Conservation (phyloP, 345 rosid genomes). For the Euclidium syriacum region DNA sequence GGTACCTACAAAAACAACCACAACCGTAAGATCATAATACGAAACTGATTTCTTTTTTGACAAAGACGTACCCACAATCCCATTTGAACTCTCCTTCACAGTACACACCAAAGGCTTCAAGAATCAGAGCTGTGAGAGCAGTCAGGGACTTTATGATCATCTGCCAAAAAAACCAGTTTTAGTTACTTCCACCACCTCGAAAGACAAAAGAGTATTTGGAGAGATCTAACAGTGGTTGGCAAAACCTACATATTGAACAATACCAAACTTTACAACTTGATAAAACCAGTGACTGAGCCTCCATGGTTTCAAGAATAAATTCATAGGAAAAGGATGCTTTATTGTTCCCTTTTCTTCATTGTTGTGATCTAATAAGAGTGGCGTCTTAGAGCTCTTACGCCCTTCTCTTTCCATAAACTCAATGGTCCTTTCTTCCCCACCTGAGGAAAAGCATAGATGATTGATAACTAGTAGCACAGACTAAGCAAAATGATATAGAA, state of each 20-base stretch:
- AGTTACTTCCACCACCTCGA: conserved; percentile 6
- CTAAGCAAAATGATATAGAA: not conserved
- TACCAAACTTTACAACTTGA: conserved; percentile 93
- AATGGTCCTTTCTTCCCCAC: conserved; percentile 88
- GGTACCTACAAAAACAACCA: conserved; percentile 58
- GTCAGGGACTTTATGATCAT: conserved; percentile 85
- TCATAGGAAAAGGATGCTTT: conserved; percentile 91
- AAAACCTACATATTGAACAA: conserved; percentile 97
- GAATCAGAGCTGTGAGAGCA: conserved; percentile 79
- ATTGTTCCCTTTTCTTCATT: conserved; percentile 54
- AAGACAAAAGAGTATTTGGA: not conserved
- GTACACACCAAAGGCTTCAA: conserved; percentile 84
- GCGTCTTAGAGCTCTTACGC: conserved; percentile 51
- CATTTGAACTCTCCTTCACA: conserved; percentile 95
- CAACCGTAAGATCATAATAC: conserved; percentile 7
- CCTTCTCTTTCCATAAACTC: conserved; percentile 92
- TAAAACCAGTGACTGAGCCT: conserved; percentile 92
- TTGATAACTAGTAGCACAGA: not conserved
- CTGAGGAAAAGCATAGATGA: conserved; percentile 29
- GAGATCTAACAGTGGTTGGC: conserved; percentile 6
- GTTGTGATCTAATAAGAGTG: conserved; percentile 56
- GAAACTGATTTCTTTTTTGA: not conserved
- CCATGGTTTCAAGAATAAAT: conserved; percentile 75
- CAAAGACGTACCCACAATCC: conserved; percentile 96
- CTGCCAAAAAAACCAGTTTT: conserved; percentile 44